phyloP scores from a whole-genome alignment of 192 early-diverging fungal genomes.

The Backusella mclennaniae region DNA sequence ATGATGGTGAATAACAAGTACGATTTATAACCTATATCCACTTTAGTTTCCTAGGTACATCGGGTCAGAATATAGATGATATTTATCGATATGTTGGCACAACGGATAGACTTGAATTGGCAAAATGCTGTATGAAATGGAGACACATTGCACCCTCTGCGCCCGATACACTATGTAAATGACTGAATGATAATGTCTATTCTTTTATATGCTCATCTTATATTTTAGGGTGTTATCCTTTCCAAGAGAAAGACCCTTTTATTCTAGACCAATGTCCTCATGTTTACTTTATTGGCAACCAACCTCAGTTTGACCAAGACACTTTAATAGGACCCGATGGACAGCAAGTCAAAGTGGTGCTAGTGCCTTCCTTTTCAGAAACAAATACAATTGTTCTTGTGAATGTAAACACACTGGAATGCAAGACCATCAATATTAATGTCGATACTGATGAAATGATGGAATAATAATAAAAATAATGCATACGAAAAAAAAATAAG shows the following conservation, averaged over 20 bases:
- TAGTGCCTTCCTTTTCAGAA: slow-evolving; percentile 74
- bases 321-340: slow-evolving; percentile 50
- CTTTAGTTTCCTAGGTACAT: slow-evolving; percentile 67
- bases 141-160: slow-evolving; percentile 89
- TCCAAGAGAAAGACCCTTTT: slow-evolving; percentile 84
- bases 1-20: background rate
- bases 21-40: background rate
- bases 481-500: background rate
- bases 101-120: slow-evolving; percentile 67
- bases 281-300: slow-evolving; percentile 91
- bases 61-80: slow-evolving; percentile 91
- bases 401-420: slow-evolving; percentile 71
- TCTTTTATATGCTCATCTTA: background rate
- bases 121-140: slow-evolving; percentile 73
- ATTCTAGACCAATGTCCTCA: slow-evolving; percentile 72
- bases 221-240: slow-evolving; percentile 87
- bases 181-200: background rate
- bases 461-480: background rate
- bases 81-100: slow-evolving; percentile 64
- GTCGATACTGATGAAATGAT: background rate
- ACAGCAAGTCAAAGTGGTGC: slow-evolving; percentile 63
- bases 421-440: slow-evolving; percentile 39
- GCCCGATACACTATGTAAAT: slow-evolving; percentile 91
- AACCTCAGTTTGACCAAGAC: slow-evolving; percentile 64
- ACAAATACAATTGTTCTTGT: slow-evolving; percentile 73